These are phyloP conservation scores for Russula lepida DNA, from an alignment of 768 basidiomycete genomes.

Conservation along the genomic window DNA sequence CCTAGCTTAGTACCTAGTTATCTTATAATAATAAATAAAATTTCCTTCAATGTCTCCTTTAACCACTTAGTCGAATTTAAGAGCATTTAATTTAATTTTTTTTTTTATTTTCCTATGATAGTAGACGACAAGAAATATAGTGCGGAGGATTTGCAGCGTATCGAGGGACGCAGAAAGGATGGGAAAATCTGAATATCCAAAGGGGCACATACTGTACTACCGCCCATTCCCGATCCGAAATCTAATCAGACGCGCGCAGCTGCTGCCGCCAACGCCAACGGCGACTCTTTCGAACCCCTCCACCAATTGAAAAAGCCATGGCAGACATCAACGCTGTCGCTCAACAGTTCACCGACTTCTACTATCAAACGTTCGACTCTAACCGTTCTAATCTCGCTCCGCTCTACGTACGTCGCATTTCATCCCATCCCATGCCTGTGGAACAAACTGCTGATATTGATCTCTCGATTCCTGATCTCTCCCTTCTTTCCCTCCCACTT, in stretches of 20 bases:
- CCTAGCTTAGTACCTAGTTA: too few relatives aligned
- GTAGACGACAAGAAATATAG: too few relatives aligned
- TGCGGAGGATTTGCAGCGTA: not conserved
- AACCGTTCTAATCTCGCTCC: slow-evolving; percentile 44
- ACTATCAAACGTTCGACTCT: slow-evolving; percentile 72
- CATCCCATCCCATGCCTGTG: too few relatives aligned
- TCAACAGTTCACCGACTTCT: slow-evolving; percentile 70
- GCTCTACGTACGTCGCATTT: slow-evolving; percentile 68
- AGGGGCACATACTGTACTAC: too few relatives aligned
- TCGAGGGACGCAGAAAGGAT: not conserved
- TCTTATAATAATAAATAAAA: too few relatives aligned
- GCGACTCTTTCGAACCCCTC: not conserved
- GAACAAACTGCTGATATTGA: too few relatives aligned
- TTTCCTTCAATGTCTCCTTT: too few relatives aligned
- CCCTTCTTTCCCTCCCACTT: slow-evolving; percentile 1
- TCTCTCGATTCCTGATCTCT: not conserved
- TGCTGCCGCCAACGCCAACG: not conserved
- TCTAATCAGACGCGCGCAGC: slow-evolving; percentile 10
- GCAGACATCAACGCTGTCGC: slow-evolving; percentile 70
- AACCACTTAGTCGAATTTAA: too few relatives aligned
- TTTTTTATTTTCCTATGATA: too few relatives aligned
- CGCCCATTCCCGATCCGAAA: not conserved
- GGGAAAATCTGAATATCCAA: not conserved
- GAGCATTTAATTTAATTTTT: too few relatives aligned
- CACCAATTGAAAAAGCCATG: slow-evolving; percentile 34